These are phyloP conservation scores for Pythium sukuiense DNA, from an alignment of 352 stramenopile species.

Conservation along the genomic window DNA sequence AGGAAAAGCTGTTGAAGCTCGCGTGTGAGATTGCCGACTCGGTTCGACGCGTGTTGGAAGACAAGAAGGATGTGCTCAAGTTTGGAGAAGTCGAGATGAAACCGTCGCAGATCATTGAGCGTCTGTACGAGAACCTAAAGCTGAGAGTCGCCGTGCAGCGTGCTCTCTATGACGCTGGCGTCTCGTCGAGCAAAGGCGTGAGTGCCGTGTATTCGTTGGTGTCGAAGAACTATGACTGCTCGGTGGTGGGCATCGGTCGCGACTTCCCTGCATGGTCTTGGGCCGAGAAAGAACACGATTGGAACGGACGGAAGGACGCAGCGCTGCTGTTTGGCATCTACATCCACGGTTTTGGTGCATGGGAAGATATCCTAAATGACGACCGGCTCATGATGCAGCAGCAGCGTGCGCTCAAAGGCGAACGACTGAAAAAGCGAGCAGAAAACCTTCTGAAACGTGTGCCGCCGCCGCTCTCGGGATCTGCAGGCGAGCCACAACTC, in stretches of 20 bases:
- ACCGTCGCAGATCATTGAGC: conserved; percentile 73
- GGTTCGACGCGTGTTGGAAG: conserved; percentile 51
- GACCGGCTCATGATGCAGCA: conserved; percentile 74
- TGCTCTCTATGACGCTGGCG: conserved; percentile 51
- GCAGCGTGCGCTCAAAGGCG: conserved; percentile 82
- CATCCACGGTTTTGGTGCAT: conserved; percentile 82
- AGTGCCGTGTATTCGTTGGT: conserved; percentile 61
- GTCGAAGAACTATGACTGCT: conserved; percentile 67
- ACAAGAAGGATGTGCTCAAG: conserved; percentile 75
- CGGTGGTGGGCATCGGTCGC: conserved; percentile 56
- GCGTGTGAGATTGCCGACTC: conserved; percentile 64
- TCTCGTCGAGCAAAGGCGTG: conserved; percentile 39
- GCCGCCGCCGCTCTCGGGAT: conserved; percentile 43
- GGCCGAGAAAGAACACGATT: conserved; percentile 84
- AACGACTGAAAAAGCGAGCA: conserved; percentile 79
- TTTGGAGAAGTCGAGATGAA: conserved; percentile 76
- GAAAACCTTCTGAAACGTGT: conserved; percentile 82
- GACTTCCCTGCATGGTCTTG: conserved; percentile 73
- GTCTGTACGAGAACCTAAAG: conserved; percentile 86
- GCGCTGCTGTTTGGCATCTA: conserved; percentile 80
- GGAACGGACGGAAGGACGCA: conserved; percentile 75
- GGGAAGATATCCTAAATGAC: conserved; percentile 87
- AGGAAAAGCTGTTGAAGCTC: conserved; percentile 55
- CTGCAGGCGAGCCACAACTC: conserved; percentile 55
- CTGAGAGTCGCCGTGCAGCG: conserved; percentile 81